Base-by-base conservation (phyloP, 2,329 filamentous ascomycete species). In the Apiospora arundinis region DNA sequence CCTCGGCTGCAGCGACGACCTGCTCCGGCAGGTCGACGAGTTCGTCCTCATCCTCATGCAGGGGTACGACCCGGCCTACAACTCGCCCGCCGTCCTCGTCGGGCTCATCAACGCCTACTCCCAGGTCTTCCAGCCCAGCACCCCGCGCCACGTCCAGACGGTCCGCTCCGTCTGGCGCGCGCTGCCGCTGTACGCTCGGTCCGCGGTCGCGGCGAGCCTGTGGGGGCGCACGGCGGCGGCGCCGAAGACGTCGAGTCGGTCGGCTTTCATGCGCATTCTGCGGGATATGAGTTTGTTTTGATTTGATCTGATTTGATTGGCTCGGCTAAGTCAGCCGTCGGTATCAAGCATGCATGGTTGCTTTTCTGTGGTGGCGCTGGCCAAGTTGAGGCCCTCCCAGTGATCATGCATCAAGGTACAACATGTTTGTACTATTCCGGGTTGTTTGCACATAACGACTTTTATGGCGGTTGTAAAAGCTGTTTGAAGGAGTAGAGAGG, bases 1-100 rank as follows among this genome's bases (percentile, higher is more conserved):
- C 7, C 69, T 74, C 25, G 74, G 73, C 25, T 74, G 70, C 60
- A 74, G 74, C 69, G 71, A 74, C 6, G 72, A 72, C 28, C 68
- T 75, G 4, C 68, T 74, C 2, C 42, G 45, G 52, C 73, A 75
- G 73, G 67, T 74, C 16, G 70, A 74, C 46, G 71, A 74, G 23
- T 75, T 75, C 44, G 70, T 70, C 2, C 14, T 74, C 23, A 68
- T 72, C 16, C 67, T 75, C 14, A 70, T 73, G 69, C 49, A 70
- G n/a, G 37, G 67, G 5, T 72, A 70, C 42, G 68, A 74, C 16
- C 14, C 28, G 7, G 56, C 40, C n/a, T 28, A 4, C 45, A 32
- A 70, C 49, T 69, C 69, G 44, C 68, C 71, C 45, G 25, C 18
- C 7, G 18, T 42, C 16, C 32, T 74, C 28, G 40, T 69, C 37